Evolutionary conservation across 306 rosid genomes (phyloP).

Genomic region (Vachellia collinsii): DNA sequence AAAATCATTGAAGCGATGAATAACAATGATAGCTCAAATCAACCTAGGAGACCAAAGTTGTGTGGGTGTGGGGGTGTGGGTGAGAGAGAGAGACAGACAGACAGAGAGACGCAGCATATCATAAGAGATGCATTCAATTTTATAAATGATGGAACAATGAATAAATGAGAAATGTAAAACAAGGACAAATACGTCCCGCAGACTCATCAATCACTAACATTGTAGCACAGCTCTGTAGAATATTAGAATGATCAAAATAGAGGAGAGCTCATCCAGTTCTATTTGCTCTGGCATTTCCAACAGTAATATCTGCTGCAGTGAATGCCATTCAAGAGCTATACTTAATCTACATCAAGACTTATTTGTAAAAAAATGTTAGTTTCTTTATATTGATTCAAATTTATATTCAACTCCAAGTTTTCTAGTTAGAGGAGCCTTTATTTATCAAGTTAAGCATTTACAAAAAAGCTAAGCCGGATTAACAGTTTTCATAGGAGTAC

Average conservation of each 20-base stretch:
- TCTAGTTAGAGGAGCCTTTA: background rate
- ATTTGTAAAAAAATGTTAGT: background rate
- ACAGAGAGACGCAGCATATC: background rate
- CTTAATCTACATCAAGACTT: background rate
- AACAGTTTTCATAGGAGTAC: background rate
- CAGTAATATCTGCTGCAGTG: background rate
- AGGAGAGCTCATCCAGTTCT: background rate
- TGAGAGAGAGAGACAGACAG: constrained; percentile 3
- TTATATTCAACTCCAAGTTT: background rate
- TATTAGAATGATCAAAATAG: background rate
- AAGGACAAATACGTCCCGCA: background rate
- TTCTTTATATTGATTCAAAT: background rate
- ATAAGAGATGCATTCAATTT: background rate
- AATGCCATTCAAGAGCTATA: background rate
- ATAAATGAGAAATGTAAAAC: background rate
- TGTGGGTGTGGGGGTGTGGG: background rate
- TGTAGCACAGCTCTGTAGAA: background rate
- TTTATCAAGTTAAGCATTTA: background rate
- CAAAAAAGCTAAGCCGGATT: background rate
- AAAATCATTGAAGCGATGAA: constrained; percentile 30
- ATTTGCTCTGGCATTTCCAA: background rate
- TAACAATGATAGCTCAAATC: constrained; percentile 12
- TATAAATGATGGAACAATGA: background rate
- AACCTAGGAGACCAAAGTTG: background rate
- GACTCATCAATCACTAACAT: background rate